These are phyloP conservation scores for Stephanodiscus triporus DNA, from an alignment of 108 stramenopile species.

Conservation along the genomic window DNA sequence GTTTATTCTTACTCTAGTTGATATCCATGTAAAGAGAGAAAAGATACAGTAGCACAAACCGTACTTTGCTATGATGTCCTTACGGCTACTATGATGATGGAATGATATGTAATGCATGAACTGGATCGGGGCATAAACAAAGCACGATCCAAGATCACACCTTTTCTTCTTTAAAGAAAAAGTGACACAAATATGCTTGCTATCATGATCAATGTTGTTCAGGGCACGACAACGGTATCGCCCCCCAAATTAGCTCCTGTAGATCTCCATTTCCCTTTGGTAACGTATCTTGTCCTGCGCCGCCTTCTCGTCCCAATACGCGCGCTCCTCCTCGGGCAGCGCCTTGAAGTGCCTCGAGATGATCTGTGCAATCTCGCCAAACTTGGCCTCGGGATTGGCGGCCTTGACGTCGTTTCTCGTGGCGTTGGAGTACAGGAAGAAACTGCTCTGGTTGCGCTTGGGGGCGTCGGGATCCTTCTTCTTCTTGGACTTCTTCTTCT, in stretches of 20 bases:
- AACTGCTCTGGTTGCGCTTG: conserved; percentile 76
- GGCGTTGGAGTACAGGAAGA: conserved; percentile 78
- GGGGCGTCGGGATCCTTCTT: conserved; percentile 81
- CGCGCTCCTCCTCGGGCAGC: conserved; percentile 60
- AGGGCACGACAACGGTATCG: neutral
- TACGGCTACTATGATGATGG: neutral
- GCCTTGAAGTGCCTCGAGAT: conserved; percentile 80
- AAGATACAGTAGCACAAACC: neutral
- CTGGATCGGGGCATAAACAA: too few relatives aligned
- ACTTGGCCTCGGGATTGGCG: conserved; percentile 71
- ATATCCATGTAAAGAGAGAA: neutral
- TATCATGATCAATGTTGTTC: neutral
- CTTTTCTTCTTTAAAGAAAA: neutral
- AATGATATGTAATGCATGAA: neutral
- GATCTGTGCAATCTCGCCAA: conserved; percentile 75
- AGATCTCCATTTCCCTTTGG: conserved; percentile 52
- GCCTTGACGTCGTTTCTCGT: conserved; percentile 69
- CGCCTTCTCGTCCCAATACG: conserved; percentile 20
- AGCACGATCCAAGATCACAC: neutral
- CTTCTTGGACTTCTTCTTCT: conserved; percentile 63
- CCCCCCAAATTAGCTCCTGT: conserved; percentile 20
- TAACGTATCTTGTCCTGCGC: conserved; percentile 66
- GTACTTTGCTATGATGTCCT: too few relatives aligned
- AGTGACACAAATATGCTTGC: neutral
- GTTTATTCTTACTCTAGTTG: too few relatives aligned